Percentiles rank a stretch among this genome's conserved stretches.
phyloP scores from a whole-genome alignment of 2,329 filamentous ascomycete species.

The Daldinia sp. region DNA sequence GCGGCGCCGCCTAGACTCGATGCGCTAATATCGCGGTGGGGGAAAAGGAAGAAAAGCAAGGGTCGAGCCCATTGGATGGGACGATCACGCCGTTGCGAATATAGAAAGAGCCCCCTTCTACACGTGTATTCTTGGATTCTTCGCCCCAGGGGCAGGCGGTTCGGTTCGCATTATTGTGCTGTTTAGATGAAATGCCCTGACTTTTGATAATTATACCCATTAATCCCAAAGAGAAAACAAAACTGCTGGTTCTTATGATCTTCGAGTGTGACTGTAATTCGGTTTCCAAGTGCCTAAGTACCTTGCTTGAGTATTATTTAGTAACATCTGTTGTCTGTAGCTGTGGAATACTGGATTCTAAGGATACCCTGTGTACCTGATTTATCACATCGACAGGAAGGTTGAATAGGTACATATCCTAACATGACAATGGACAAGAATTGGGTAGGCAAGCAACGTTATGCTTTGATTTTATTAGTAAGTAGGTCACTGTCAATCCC shows the following conservation, averaged over 20 bases:
- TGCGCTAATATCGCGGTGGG: slow-evolving; percentile 15
- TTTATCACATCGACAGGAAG: too few relatives aligned
- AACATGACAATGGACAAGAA: too few relatives aligned
- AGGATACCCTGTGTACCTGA: too few relatives aligned
- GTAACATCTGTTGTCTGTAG: too few relatives aligned
- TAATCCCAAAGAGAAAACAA: slow-evolving; percentile 40
- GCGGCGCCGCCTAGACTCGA: slow-evolving; percentile 18
- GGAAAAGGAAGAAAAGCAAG: slow-evolving; percentile 4
- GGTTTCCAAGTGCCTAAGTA: not conserved
- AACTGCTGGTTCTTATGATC: not conserved
- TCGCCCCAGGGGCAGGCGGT: slow-evolving; percentile 38
- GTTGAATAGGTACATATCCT: too few relatives aligned
- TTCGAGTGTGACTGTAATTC: not conserved
- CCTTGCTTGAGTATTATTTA: too few relatives aligned
- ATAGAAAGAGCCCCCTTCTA: slow-evolving; percentile 27
- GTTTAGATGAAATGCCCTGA: slow-evolving; percentile 39
- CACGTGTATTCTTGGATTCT: slow-evolving; percentile 39
- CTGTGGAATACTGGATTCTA: too few relatives aligned
- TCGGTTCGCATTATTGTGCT: slow-evolving; percentile 40
- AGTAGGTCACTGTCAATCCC: too few relatives aligned
- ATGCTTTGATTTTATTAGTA: too few relatives aligned
- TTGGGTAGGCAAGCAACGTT: too few relatives aligned
- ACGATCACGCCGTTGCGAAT: slow-evolving; percentile 20
- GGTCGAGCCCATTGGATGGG: slow-evolving; percentile 33
- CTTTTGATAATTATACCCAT: slow-evolving; percentile 49